Conservation (phyloP, 768 basidiomycete species). For the Clitopilus passeckerianus region DNA sequence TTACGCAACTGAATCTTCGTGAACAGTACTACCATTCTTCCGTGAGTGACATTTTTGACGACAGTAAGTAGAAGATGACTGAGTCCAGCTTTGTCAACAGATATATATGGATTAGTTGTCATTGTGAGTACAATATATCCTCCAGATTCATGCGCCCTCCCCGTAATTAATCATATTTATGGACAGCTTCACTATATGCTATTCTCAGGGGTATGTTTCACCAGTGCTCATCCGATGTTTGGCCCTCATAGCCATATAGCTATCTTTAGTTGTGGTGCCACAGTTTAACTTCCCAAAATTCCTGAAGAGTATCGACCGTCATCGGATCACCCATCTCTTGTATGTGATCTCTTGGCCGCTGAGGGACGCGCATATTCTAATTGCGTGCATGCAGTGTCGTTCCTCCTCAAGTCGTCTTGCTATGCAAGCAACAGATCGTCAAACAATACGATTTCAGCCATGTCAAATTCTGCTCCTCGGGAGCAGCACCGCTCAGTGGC, state of each 20-base stretch:
- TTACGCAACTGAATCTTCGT: background rate
- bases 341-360: conserved; percentile 19
- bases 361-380: background rate
- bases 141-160: background rate
- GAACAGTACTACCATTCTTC: conserved; percentile 53
- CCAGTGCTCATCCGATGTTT: too few relatives aligned
- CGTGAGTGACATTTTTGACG: conserved; percentile 30
- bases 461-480: conserved; percentile 49
- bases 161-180: background rate
- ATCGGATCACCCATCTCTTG: conserved; percentile 54
- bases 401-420: conserved; percentile 59
- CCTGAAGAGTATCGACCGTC: conserved; percentile 47
- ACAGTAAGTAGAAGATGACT: too few relatives aligned
- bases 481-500: conserved; percentile 60
- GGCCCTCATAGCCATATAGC: conserved; percentile 21
- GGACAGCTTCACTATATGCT: conserved; percentile 45
- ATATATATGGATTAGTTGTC: conserved; percentile 58
- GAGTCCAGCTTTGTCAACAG: conserved; percentile 18
- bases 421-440: conserved; percentile 63
- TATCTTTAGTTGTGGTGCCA: conserved; percentile 55
- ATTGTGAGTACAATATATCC: conserved; percentile 37
- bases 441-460: conserved; percentile 45
- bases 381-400: conserved; percentile 38
- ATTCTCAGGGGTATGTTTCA: conserved; percentile 45
- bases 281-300: conserved; percentile 58